Conservation (phyloP, 352 stramenopile species). For the Pythium myriotylum region DNA sequence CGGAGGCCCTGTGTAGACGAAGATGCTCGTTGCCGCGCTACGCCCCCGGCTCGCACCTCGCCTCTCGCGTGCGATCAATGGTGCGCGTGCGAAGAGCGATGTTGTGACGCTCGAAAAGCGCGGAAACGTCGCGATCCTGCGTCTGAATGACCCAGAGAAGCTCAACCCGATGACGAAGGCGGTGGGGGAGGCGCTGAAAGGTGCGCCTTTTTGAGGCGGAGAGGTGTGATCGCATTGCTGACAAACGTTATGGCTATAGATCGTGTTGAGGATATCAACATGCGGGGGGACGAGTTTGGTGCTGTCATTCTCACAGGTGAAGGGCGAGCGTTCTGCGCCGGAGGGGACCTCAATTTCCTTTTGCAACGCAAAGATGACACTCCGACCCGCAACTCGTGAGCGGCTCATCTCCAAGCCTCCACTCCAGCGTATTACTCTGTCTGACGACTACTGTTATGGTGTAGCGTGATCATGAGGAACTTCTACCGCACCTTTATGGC, state of each 20-base stretch:
- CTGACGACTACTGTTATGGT: background rate
- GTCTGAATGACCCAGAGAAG: constrained; percentile 78
- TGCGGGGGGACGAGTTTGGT: constrained; percentile 49
- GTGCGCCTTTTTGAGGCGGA: constrained; percentile 28
- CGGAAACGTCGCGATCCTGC: constrained; percentile 49
- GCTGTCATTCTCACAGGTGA: constrained; percentile 79
- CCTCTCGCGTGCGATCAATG: constrained; percentile 2
- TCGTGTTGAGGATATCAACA: constrained; percentile 54
- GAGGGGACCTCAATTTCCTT: constrained; percentile 87
- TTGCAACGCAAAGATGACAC: constrained; percentile 55
- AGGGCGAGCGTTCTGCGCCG: constrained; percentile 84
- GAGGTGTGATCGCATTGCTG: background rate
- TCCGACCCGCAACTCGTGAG: constrained; percentile 71
- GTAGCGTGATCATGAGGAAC: constrained; percentile 73
- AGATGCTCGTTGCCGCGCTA: background rate
- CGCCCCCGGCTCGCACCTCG: constrained; percentile 1
- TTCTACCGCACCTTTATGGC: constrained; percentile 88
- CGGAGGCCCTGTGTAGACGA: constrained; percentile 1
- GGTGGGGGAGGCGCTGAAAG: constrained; percentile 72
- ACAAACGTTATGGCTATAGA: constrained; percentile 18
- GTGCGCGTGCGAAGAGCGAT: constrained; percentile 34
- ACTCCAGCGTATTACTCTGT: too few species aligned
- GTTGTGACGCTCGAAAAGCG: constrained; percentile 56
- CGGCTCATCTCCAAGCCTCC: background rate
- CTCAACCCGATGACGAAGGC: constrained; percentile 88